Evolutionary conservation across 352 stramenopile species (phyloP).

Genomic region (Globisporangium rhizosaccharum): DNA sequence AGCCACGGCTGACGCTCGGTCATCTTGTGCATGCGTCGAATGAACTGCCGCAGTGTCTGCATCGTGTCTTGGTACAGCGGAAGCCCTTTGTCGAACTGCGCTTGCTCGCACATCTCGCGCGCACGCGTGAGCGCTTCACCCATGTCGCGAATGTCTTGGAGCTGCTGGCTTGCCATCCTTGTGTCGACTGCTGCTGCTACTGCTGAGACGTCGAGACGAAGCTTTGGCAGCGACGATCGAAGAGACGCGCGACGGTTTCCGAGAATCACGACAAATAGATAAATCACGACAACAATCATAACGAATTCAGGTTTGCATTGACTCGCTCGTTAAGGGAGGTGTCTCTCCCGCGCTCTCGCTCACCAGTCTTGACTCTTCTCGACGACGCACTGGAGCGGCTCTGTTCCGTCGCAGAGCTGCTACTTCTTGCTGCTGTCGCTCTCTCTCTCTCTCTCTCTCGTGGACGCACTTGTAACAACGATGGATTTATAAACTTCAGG

Average conservation of each 20-base stretch:
- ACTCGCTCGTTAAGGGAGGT: not conserved
- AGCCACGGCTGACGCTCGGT: constrained; percentile 76
- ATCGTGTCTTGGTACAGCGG: constrained; percentile 57
- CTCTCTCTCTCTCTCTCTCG: not conserved
- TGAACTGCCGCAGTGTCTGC: constrained; percentile 48
- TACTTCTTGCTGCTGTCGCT: not conserved
- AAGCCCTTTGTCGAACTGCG: constrained; percentile 62
- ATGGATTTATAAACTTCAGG: not conserved
- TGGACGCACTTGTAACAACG: not conserved
- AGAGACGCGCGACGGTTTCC: not conserved
- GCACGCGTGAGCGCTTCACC: constrained; percentile 55
- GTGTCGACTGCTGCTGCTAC: not conserved
- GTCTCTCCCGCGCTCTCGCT: not conserved
- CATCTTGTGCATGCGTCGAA: constrained; percentile 65
- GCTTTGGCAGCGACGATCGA: not conserved
- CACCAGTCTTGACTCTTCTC: too few species aligned
- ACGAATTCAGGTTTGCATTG: not conserved
- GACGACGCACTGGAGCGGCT: not conserved
- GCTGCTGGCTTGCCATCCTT: constrained; percentile 40
- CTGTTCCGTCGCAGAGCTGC: not conserved
- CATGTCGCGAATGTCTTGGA: constrained; percentile 62
- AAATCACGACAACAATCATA: too few species aligned
- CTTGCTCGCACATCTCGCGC: constrained; percentile 52
- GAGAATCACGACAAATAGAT: too few species aligned
- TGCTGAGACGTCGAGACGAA: not conserved